Evolutionary conservation across 2,329 filamentous ascomycete species (phyloP).

Genomic region (Cladosporium sp.): DNA sequence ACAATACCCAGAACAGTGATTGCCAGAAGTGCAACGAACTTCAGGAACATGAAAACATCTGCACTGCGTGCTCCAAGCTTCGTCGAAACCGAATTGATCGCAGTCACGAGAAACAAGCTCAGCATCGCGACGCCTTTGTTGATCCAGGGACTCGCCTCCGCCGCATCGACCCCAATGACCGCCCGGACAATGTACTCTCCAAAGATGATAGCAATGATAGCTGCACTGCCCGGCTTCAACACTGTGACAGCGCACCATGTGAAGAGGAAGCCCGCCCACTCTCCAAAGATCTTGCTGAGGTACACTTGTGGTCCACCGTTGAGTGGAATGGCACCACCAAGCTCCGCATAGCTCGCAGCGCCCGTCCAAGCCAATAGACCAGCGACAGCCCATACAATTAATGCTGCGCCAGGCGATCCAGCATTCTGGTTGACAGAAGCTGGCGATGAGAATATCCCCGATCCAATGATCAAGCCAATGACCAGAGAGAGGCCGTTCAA

Average conservation of each 20-base stretch:
- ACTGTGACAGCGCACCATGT: slow-evolving; percentile 95
- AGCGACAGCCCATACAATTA: slow-evolving; percentile 89
- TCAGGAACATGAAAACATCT: slow-evolving; percentile 94
- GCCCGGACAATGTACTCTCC: slow-evolving; percentile 95
- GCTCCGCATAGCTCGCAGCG: slow-evolving; percentile 89
- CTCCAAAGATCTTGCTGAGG: slow-evolving; percentile 92
- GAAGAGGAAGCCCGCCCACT: slow-evolving; percentile 89
- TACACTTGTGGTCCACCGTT: slow-evolving; percentile 96
- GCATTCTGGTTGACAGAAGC: slow-evolving; percentile 90
- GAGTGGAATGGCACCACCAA: slow-evolving; percentile 91
- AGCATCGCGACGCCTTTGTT: slow-evolving; percentile 83
- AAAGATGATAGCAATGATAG: slow-evolving; percentile 97
- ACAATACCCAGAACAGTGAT: slow-evolving; percentile 87
- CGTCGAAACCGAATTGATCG: slow-evolving; percentile 89
- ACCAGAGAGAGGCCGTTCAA: slow-evolving; percentile 90
- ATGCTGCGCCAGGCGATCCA: slow-evolving; percentile 83
- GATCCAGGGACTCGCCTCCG: slow-evolving; percentile 79
- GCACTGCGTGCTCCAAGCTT: slow-evolving; percentile 82
- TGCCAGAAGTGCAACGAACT: slow-evolving; percentile 84
- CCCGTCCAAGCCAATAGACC: slow-evolving; percentile 96
- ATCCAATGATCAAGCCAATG: slow-evolving; percentile 90
- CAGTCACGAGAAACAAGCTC: slow-evolving; percentile 73
- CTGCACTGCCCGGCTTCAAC: slow-evolving; percentile 86
- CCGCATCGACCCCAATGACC: slow-evolving; percentile 80
- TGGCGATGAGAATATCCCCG: slow-evolving; percentile 92